Percentiles rank a stretch among this genome's conserved stretches.
phyloP scores from a whole-genome alignment of 352 stramenopile species.

The Phytophthora ramorum region DNA sequence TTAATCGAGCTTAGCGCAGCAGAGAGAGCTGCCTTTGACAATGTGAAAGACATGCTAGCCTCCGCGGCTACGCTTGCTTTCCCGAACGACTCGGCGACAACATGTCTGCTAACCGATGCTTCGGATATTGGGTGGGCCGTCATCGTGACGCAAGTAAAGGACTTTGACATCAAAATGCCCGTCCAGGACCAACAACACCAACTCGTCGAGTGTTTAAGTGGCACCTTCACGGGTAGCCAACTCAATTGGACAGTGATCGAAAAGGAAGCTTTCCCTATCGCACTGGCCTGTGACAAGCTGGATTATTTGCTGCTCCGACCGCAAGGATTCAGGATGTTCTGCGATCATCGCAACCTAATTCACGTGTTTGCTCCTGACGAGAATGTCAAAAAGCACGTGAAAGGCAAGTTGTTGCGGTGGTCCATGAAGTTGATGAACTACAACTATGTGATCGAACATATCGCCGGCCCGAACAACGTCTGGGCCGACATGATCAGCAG shows the following conservation, averaged over 20 bases:
- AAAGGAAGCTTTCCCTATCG: conserved; percentile 8
- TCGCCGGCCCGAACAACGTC: conserved; percentile 8
- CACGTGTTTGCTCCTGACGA: conserved; percentile 8
- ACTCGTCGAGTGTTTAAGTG: too few relatives aligned
- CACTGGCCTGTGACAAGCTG: conserved; percentile 6
- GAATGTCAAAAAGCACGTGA: conserved; percentile 5
- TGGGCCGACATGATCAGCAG: conserved; percentile 26
- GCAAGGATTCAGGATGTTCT: conserved; percentile 4
- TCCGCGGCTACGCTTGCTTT: background rate
- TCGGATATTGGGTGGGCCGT: background rate
- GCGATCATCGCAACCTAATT: conserved; percentile 14
- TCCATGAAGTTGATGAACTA: conserved; percentile 18
- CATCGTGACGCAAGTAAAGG: too few relatives aligned
- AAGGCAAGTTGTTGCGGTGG: conserved; percentile 17
- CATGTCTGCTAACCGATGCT: conserved; percentile 9
- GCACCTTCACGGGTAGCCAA: too few relatives aligned
- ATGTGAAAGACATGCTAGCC: conserved; percentile 4
- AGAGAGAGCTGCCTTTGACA: background rate
- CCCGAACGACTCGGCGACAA: conserved; percentile 1
- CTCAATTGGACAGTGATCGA: too few relatives aligned
- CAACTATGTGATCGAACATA: too few relatives aligned
- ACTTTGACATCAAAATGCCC: too few relatives aligned
- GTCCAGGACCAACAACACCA: too few relatives aligned
- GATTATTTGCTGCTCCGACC: conserved; percentile 11
- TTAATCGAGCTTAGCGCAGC: background rate